Evolutionary conservation across 2,329 filamentous ascomycete species (phyloP), one percentile per base, ranked within the genome.

Genomic region (Colletotrichum euphorbiae): DNA sequence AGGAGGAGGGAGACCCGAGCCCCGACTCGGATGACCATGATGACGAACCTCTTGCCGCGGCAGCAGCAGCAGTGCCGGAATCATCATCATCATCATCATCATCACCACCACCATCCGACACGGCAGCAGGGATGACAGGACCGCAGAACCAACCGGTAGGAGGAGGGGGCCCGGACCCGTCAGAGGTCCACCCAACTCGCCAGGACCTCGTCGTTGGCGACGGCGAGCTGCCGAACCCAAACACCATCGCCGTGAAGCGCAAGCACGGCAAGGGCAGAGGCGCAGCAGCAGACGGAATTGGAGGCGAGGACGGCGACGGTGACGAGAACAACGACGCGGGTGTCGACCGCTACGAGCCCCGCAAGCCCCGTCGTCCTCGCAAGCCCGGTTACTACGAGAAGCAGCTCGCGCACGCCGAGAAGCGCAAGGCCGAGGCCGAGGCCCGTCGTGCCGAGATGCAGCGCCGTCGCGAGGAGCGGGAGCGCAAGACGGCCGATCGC

Each of bases 401-500:
- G 82, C 91, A 89, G 76, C 80, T 84, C 69, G 75, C 75, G 7
- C 74, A 83, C 33, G 88, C 84, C 3, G 81, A 83, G 65, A 79
- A 81, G 73, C 78, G 76, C 62, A 77, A 74, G 67, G 74, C 77
- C 6, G 80, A 83, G 63, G 80, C 78, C 0, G 83, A 85, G 77
- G 76, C 76, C 54, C 79, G 81, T 21, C 73, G 75, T 3, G 76
- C 75, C 40, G 85, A 86, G 74, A 73, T 77, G 6, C 77, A 79
- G 74, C 78, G 79, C 17, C 80, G 83, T 43, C 86, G 87, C 70
- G 87, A 88, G 69, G 89, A 94, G 75, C 87, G 89, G 1, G 87
- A 91, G 75, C 85, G 84, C 71, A 87, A 88, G 69, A 81, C 87
- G 3, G 90, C 91, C 56, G 89, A 90, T 73, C 88, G 90, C 12